Percentiles rank a stretch among this genome's conserved stretches.
These are phyloP conservation scores for Pseudofabraea citricarpa DNA, from an alignment of 2,329 filamentous ascomycete species.

Conservation along the genomic window DNA sequence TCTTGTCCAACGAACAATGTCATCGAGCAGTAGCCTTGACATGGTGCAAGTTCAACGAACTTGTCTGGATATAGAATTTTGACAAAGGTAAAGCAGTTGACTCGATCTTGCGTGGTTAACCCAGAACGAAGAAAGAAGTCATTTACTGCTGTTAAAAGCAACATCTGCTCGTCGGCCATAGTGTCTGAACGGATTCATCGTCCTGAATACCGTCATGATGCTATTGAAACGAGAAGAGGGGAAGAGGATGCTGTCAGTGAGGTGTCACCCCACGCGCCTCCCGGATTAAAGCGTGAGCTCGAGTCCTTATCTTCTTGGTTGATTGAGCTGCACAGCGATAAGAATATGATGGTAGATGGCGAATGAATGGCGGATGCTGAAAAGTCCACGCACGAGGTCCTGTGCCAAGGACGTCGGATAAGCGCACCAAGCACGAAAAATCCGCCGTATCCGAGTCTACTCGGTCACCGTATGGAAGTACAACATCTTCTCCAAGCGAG, in stretches of 20 bases:
- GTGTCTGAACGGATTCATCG: not conserved
- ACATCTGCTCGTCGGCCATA: constrained; percentile 3
- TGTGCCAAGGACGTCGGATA: no score
- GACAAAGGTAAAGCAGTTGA: constrained; percentile 29
- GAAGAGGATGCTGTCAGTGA: not conserved
- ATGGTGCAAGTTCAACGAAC: constrained; percentile 28
- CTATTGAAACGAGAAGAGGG: not conserved
- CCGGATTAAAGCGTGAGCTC: no score
- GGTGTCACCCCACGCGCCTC: no score
- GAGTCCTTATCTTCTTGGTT: no score
- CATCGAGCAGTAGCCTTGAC: constrained; percentile 49
- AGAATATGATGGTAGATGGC: no score
- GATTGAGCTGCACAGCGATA: no score
- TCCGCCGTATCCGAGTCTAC: no score
- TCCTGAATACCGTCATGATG: not conserved
- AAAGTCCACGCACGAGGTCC: no score
- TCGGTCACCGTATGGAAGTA: no score
- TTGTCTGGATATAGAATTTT: constrained; percentile 25
- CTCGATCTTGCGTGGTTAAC: constrained; percentile 13
- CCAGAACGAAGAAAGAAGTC: constrained; percentile 22
- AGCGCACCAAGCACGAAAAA: no score
- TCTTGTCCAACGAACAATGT: constrained; percentile 37
- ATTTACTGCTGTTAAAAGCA: constrained; percentile 8
- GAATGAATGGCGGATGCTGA: no score
- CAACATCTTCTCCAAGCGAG: no score